phyloP scores from a whole-genome alignment of 176 grass and related monocot genomes.

The Puya raimondii region DNA sequence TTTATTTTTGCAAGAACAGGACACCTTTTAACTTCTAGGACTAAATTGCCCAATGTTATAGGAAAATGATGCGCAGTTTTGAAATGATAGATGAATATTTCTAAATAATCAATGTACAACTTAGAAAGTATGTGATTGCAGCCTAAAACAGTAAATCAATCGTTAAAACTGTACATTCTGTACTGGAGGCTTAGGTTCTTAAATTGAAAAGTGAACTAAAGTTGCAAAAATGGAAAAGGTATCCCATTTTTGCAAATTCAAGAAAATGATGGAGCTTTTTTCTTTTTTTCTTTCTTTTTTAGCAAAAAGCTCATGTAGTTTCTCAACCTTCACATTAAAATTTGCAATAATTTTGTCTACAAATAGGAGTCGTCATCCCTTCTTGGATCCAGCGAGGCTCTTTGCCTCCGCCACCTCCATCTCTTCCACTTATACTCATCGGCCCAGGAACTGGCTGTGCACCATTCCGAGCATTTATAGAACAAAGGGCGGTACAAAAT shows the following conservation, averaged over 20 bases:
- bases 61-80: too few relatives aligned
- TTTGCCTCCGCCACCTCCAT: conserved; percentile 45
- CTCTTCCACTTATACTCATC: conserved; percentile 68
- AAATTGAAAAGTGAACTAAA: too few relatives aligned
- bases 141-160: background rate
- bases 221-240: too few relatives aligned
- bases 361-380: conserved; percentile 55
- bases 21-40: background rate
- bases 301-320: conserved; percentile 13
- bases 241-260: too few relatives aligned
- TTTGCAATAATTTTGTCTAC: conserved; percentile 2
- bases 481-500: conserved; percentile 52
- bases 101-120: too few relatives aligned
- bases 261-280: too few relatives aligned
- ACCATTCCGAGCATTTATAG: conserved; percentile 70
- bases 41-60: too few relatives aligned
- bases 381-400: conserved; percentile 65
- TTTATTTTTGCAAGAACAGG: too few relatives aligned
- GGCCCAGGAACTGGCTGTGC: conserved; percentile 92
- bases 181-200: too few relatives aligned
- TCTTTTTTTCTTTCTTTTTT: background rate
- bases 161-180: background rate
- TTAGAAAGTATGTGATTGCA: too few relatives aligned
- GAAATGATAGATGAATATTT: too few relatives aligned
- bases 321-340: background rate